A percentile compares a stretch with the other conserved stretches of the same genome.
Evolutionary conservation across 305 asterid genomes (phyloP).

Genomic region (Ilex paraguariensis): DNA sequence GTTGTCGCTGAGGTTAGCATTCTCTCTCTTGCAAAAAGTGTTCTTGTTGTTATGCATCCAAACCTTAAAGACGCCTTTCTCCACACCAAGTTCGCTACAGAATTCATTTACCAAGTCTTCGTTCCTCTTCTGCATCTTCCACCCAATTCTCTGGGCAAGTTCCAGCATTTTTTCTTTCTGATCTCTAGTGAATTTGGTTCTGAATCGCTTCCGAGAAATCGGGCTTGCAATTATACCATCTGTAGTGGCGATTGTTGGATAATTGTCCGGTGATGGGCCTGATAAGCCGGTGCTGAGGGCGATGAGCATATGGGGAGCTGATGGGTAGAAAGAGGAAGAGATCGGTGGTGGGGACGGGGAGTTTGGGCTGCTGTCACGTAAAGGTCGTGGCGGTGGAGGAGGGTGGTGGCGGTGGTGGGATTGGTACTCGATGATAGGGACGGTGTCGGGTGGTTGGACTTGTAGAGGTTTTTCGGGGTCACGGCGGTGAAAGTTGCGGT

Average conservation of each 20-base stretch:
- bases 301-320: slow-evolving; percentile 51
- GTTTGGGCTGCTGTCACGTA: slow-evolving; percentile 23
- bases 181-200: slow-evolving; percentile 60
- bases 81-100: slow-evolving; percentile 57
- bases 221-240: slow-evolving; percentile 14
- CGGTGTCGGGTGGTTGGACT: slow-evolving; percentile 7
- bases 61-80: slow-evolving; percentile 72
- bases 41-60: slow-evolving; percentile 98
- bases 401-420: slow-evolving; percentile 23
- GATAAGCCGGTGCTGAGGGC: slow-evolving; percentile 33
- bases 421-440: slow-evolving; percentile 28
- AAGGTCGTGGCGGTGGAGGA: slow-evolving; percentile 2
- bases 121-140: slow-evolving; percentile 85
- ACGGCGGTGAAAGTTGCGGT: slow-evolving; percentile 6
- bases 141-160: slow-evolving; percentile 58
- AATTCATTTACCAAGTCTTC: slow-evolving; percentile 50
- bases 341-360: slow-evolving; percentile 63
- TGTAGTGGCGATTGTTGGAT: neutral
- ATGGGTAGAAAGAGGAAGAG: slow-evolving; percentile 45
- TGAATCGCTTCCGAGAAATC: slow-evolving; percentile 52
- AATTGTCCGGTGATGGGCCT: slow-evolving; percentile 3
- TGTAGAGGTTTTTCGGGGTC: neutral
- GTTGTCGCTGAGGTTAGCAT: slow-evolving; percentile 8
- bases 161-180: slow-evolving; percentile 82
- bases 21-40: slow-evolving; percentile 43